Conservation (phyloP, 2,329 filamentous ascomycete species). For the Penicillium brevicompactum region DNA sequence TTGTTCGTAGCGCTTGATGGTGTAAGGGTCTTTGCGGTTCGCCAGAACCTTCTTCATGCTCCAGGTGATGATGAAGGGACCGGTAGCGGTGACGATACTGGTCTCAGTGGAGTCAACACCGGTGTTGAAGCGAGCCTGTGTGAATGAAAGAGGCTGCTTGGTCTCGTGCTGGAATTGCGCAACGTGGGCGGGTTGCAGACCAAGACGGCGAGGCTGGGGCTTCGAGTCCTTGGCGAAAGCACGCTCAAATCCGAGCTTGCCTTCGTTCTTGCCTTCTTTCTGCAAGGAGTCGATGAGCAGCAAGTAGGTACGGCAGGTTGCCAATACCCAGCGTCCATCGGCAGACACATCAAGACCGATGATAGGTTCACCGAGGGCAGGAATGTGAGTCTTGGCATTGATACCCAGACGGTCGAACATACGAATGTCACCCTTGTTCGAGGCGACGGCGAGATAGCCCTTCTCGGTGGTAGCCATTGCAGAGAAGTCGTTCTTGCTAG, state of each 20-base stretch:
- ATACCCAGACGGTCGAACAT: conserved; percentile 96
- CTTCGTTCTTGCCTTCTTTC: conserved; percentile 91
- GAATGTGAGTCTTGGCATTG: conserved; percentile 96
- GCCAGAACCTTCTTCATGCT: conserved; percentile 84
- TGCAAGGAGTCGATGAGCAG: conserved; percentile 90
- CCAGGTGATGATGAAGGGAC: conserved; percentile 97
- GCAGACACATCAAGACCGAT: conserved; percentile 93
- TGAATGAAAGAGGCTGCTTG: conserved; percentile 81
- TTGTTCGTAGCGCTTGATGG: conserved; percentile 93
- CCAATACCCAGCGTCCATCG: conserved; percentile 92
- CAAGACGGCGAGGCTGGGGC: conserved; percentile 87
- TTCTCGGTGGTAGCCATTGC: conserved; percentile 92
- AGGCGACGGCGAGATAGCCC: conserved; percentile 94
- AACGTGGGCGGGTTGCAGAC: conserved; percentile 85
- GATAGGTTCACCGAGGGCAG: conserved; percentile 91
- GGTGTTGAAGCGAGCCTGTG: conserved; percentile 90
- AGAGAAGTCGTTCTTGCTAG: conserved; percentile 96
- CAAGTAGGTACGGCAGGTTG: conserved; percentile 91
- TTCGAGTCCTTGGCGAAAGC: conserved; percentile 90
- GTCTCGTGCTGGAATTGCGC: conserved; percentile 98
- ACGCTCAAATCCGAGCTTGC: conserved; percentile 96
- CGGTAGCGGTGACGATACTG: conserved; percentile 93
- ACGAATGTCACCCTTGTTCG: conserved; percentile 95
- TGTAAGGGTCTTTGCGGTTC: conserved; percentile 84
- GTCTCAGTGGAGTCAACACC: conserved; percentile 80